These are phyloP conservation scores for Penicillium coffeae DNA, from an alignment of 495 filamentous ascomycete genomes.

Conservation along the genomic window DNA sequence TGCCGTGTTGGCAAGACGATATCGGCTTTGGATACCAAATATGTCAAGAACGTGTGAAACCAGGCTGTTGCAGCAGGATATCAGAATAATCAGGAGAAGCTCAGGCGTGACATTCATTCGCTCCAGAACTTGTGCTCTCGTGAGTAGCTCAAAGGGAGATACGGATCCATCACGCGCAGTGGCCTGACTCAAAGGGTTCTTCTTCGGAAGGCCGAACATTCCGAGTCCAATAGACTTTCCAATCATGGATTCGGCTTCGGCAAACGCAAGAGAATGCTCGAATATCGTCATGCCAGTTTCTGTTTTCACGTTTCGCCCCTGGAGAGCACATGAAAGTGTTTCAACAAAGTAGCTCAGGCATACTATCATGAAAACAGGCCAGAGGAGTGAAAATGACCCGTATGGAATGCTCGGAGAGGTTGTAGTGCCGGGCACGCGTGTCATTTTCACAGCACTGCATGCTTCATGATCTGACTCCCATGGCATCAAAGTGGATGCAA, in stretches of 20 bases:
- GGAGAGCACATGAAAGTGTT: slow-evolving; percentile 80
- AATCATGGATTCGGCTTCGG: slow-evolving; percentile 87
- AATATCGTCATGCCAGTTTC: slow-evolving; percentile 97
- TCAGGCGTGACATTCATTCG: slow-evolving; percentile 82
- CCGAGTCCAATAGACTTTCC: slow-evolving; percentile 69
- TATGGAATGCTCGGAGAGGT: slow-evolving; percentile 35
- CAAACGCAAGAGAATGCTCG: slow-evolving; percentile 93
- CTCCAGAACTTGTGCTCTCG: slow-evolving; percentile 44
- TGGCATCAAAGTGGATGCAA: slow-evolving; percentile 62
- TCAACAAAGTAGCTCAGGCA: slow-evolving; percentile 87
- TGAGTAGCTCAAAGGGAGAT: slow-evolving; percentile 37
- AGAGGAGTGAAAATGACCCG: slow-evolving; percentile 79
- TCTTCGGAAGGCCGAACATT: slow-evolving; percentile 52
- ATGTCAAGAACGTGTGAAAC: slow-evolving; percentile 79
- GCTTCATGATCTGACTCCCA: slow-evolving; percentile 67
- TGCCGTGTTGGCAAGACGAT: slow-evolving; percentile 76
- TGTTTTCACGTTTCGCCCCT: slow-evolving; percentile 70
- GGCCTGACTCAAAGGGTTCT: slow-evolving; percentile 25
- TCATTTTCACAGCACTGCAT: slow-evolving; percentile 71
- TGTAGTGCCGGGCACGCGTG: slow-evolving; percentile 39
- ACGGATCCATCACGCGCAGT: slow-evolving; percentile 16
- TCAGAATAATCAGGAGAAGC: slow-evolving; percentile 75
- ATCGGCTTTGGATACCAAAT: slow-evolving; percentile 69
- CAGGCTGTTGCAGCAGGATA: slow-evolving; percentile 88
- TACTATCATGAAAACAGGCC: slow-evolving; percentile 80